These are phyloP conservation scores for Xylaria telfairii DNA, from an alignment of 495 filamentous ascomycete genomes.

Conservation along the genomic window DNA sequence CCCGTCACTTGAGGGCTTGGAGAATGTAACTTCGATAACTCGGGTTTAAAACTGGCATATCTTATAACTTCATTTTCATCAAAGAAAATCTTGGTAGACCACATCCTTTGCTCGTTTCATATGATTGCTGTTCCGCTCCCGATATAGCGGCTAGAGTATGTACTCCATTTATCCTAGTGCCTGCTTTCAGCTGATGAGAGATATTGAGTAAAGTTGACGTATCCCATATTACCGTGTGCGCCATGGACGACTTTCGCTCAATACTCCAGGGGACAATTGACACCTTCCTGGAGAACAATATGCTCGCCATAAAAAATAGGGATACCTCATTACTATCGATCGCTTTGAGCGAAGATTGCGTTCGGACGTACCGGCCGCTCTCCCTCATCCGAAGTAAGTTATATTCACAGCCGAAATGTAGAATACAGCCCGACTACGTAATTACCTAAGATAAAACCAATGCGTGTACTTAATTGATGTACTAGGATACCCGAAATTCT, in stretches of 20 bases:
- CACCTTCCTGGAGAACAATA: slow-evolving; percentile 24
- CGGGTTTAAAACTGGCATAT: background rate
- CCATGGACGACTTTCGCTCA: slow-evolving; percentile 19
- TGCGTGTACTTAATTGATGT: too few relatives aligned
- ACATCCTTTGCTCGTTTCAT: background rate
- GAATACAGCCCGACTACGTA: too few relatives aligned
- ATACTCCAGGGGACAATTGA: slow-evolving; percentile 8
- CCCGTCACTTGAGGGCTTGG: background rate
- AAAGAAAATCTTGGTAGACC: background rate
- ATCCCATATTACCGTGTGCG: background rate
- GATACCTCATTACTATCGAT: slow-evolving; percentile 9
- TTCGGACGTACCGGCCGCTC: slow-evolving; percentile 23
- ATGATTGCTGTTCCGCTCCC: background rate
- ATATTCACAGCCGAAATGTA: too few relatives aligned
- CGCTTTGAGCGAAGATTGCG: slow-evolving; percentile 14
- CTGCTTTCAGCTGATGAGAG: background rate
- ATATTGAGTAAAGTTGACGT: background rate
- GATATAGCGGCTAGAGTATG: background rate
- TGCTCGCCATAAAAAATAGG: slow-evolving; percentile 7
- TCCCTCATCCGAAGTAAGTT: slow-evolving; percentile 20
- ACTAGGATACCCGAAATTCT: slow-evolving; percentile 29
- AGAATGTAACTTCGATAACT: background rate
- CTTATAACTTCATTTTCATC: background rate
- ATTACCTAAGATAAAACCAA: too few relatives aligned
- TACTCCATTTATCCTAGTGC: background rate